A percentile compares a stretch with the other conserved stretches of the same genome.
phyloP scores from a whole-genome alignment of 2,329 filamentous ascomycete genomes.

The Scedosporium boydii region DNA sequence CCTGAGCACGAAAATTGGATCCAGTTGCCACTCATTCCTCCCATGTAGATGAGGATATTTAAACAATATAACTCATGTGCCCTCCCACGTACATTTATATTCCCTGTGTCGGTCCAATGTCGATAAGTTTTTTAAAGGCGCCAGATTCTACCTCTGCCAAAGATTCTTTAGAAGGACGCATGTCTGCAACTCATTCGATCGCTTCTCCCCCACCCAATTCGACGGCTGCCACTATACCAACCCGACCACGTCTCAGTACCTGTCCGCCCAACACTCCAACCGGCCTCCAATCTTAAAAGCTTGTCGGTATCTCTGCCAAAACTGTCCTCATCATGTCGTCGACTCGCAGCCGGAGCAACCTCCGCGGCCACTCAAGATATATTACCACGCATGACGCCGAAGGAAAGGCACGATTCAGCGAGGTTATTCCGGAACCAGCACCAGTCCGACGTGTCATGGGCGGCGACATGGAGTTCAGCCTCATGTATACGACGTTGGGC shows the following conservation, averaged over 20 bases:
- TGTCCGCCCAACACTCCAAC: too few species aligned
- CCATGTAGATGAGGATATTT: neutral
- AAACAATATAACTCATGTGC: too few species aligned
- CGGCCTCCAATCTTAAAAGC: too few species aligned
- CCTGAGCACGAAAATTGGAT: neutral
- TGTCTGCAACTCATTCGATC: neutral
- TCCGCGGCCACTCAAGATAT: neutral
- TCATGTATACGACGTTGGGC: constrained; percentile 17
- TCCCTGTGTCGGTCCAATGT: too few species aligned
- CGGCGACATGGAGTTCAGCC: constrained; percentile 14
- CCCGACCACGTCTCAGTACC: too few species aligned
- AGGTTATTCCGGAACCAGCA: constrained; percentile 5
- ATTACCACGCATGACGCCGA: neutral
- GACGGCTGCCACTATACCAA: too few species aligned
- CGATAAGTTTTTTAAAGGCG: neutral
- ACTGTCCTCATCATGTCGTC: neutral
- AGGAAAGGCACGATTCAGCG: neutral
- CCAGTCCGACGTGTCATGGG: constrained; percentile 6
- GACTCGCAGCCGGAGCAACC: neutral
- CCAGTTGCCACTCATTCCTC: neutral
- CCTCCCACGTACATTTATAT: too few species aligned
- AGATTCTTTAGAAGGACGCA: neutral
- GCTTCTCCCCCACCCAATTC: neutral
- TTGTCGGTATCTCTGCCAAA: too few species aligned
- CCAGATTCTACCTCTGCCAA: neutral